Percentiles rank a stretch among this genome's conserved stretches.
Conservation (phyloP, 2,329 filamentous ascomycete species). For the Exophiala xenobiotica region DNA sequence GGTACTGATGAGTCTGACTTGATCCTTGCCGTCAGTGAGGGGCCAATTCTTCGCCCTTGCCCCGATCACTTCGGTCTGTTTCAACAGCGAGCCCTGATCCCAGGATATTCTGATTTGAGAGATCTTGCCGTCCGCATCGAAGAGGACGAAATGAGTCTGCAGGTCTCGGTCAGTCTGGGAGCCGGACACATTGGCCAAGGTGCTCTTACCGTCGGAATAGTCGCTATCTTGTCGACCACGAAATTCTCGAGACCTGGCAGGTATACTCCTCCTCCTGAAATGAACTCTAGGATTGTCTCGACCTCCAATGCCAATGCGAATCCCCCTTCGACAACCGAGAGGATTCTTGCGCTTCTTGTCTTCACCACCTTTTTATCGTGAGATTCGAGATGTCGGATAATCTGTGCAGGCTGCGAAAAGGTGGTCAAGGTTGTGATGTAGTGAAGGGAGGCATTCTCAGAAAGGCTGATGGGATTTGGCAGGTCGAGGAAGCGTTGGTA, state of each 20-base stretch:
- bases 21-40: conserved; percentile 81
- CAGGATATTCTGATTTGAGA: conserved; percentile 84
- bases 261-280: conserved; percentile 77
- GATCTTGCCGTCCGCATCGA: conserved; percentile 75
- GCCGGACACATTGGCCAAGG: conserved; percentile 1
- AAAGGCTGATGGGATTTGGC: conserved; percentile 63
- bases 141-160: conserved; percentile 84
- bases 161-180: conserved; percentile 1
- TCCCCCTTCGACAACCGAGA: conserved; percentile 70
- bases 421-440: conserved; percentile 87
- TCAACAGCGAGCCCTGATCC: conserved; percentile 92
- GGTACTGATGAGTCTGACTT: conserved; percentile 71
- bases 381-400: conserved; percentile 76
- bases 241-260: conserved; percentile 92
- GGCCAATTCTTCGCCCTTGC: conserved; percentile 91
- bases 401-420: conserved; percentile 67
- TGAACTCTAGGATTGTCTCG: conserved; percentile 80
- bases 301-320: conserved; percentile 73
- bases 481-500: conserved; percentile 73
- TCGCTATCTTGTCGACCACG: conserved; percentile 75
- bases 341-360: conserved; percentile 76
- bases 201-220: conserved; percentile 72
- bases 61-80: conserved; percentile 91
- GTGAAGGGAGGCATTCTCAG: conserved; percentile 68
- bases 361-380: conserved; percentile 69